Evolutionary conservation across 148 eudicot species (phyloP).

Genomic region (Polygonum maritimum): DNA sequence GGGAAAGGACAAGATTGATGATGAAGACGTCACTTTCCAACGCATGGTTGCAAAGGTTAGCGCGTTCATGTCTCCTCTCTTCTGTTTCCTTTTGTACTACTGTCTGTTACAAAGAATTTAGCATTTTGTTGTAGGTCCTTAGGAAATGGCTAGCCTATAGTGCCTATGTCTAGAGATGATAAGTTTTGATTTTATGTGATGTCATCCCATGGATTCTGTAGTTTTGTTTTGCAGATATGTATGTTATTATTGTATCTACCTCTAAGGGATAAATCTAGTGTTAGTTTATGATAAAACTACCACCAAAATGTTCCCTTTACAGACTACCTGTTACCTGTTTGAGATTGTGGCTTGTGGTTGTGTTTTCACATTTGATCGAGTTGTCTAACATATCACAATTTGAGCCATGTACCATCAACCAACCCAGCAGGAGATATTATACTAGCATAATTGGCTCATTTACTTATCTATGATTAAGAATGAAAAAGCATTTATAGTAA

Average conservation of each 20-base stretch:
- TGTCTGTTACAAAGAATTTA: background rate
- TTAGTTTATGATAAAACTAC: background rate
- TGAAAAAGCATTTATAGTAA: background rate
- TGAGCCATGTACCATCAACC: background rate
- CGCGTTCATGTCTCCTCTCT: constrained; percentile 27
- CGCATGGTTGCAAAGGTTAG: constrained; percentile 99
- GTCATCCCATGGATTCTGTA: too few relatives aligned
- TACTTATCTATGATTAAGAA: background rate
- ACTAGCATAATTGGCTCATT: background rate
- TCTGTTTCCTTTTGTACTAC: background rate
- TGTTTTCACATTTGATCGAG: background rate
- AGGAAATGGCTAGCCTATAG: background rate
- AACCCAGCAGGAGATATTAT: background rate
- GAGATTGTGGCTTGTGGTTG: background rate
- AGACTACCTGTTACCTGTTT: background rate
- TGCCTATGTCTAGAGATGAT: background rate
- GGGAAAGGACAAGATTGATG: constrained; percentile 76
- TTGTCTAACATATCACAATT: background rate
- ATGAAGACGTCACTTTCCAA: constrained; percentile 87
- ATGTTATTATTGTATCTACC: background rate
- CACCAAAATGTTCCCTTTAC: background rate
- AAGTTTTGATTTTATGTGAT: background rate
- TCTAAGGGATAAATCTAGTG: background rate
- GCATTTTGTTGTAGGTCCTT: background rate
- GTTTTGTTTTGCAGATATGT: background rate